Percentiles rank a stretch among this genome's conserved stretches.
Conservation (phyloP, 805 yeast species). For the Kuraishia borneana region DNA sequence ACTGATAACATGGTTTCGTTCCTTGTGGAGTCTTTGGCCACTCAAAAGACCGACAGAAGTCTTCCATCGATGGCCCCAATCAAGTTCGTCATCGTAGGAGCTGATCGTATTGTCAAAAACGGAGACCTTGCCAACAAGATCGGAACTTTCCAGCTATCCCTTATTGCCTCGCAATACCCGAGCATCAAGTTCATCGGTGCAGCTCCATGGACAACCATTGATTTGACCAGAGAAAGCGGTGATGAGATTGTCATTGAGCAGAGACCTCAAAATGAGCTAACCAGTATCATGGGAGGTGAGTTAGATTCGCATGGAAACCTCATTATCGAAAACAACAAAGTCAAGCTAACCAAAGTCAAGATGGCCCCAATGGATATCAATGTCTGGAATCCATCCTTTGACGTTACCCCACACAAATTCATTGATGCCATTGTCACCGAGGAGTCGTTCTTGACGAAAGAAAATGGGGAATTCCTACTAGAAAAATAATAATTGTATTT, state of each 20-base stretch:
- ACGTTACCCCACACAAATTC: slow-evolving; percentile 73
- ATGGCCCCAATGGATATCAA: slow-evolving; percentile 76
- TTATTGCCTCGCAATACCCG: slow-evolving; percentile 50
- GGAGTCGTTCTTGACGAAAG: slow-evolving; percentile 44
- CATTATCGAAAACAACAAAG: slow-evolving; percentile 16
- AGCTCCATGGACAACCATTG: slow-evolving; percentile 91
- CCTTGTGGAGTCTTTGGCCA: slow-evolving; percentile 38
- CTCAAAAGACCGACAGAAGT: slow-evolving; percentile 11
- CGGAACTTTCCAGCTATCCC: slow-evolving; percentile 85
- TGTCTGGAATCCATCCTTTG: slow-evolving; percentile 97
- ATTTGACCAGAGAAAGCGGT: slow-evolving; percentile 53
- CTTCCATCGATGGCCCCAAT: slow-evolving; percentile 45
- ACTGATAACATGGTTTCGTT: slow-evolving; percentile 91
- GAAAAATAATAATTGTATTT: neutral
- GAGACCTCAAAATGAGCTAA: slow-evolving; percentile 72
- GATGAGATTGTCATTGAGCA: slow-evolving; percentile 77
- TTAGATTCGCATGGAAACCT: slow-evolving; percentile 21
- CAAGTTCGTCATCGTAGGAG: slow-evolving; percentile 85
- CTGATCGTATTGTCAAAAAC: slow-evolving; percentile 84
- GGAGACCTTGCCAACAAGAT: slow-evolving; percentile 97
- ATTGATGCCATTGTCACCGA: slow-evolving; percentile 92
- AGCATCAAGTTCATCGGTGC: slow-evolving; percentile 83
- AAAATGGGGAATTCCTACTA: slow-evolving; percentile 33
- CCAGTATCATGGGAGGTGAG: slow-evolving; percentile 61
- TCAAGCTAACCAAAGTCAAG: slow-evolving; percentile 41